Base-by-base conservation (phyloP, 2,329 filamentous ascomycete species). In the Fusarium multiceps region DNA sequence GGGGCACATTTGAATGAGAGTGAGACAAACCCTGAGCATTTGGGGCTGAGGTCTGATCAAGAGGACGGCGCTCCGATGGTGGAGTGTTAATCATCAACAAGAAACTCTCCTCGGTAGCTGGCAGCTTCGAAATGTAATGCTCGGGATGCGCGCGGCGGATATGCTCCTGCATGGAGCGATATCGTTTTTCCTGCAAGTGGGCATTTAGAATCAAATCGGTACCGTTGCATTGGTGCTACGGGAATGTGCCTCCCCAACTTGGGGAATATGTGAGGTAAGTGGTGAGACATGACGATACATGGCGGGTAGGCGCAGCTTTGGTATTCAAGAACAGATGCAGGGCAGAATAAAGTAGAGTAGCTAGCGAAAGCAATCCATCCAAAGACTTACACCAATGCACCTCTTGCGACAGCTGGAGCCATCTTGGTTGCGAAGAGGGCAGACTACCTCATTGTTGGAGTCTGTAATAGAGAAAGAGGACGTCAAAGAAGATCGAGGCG, bases 101-200 rank as follows among this genome's bases (percentile, higher is more conserved):
- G 82, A 99, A 98, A 89, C 94, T 98, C 83, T 98, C 95, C 82
- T 98, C 95, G 74, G 95, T 99, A 50, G 96, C 96, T 73, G 96
- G 95, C 75, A 98, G 92, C 88, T 98, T 98, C 51, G 96, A 91
- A 75, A 99, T 97, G 83, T 98, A 98, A 81, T 98, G 92, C 80
- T 97, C 94, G 66, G 95, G 95, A 80, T 99, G 96, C 73, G 96
- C 95, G 81, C 96, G 91, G 76, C 96, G 93, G 77, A 99, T 98
- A 79, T 99, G 96, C 87, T 99, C 96, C 83, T 98, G 96, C 93
- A 99, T 98, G 69, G 95, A 98, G 81, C 96, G 94, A 84, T 94
- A 99, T 74, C 93, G 89, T 83, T 97, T 97, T 85, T 97, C 93
- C 93, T 97, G 82, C 80, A 73, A 72, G 71, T 57, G 51, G 62